phyloP scores from a whole-genome alignment of 345 rosid genomes.

The Mercurialis annua region DNA sequence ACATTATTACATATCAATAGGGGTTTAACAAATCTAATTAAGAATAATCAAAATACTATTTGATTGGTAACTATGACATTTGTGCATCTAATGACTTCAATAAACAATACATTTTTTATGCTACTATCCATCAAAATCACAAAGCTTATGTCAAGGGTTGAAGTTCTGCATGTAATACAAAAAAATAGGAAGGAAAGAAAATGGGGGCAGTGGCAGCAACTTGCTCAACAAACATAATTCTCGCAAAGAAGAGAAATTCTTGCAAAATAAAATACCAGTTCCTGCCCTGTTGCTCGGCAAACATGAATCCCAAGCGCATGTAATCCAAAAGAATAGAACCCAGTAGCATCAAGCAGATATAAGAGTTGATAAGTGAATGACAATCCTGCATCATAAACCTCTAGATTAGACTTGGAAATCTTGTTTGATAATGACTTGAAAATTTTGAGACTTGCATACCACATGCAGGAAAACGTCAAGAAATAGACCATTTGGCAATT shows the following conservation, averaged over 20 bases:
- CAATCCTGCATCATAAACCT: slow-evolving; percentile 56
- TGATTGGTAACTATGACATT: not conserved
- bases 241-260: slow-evolving; percentile 5
- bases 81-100: not conserved
- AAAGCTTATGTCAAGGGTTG: not conserved
- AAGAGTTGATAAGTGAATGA: slow-evolving; percentile 86
- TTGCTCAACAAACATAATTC: slow-evolving; percentile 3
- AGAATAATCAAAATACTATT: not conserved
- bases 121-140: not conserved
- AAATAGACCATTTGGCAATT: not conserved
- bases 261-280: slow-evolving; percentile 53
- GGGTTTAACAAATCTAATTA: not conserved
- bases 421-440: too few species aligned
- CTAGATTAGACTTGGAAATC: slow-evolving; percentile 24
- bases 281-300: slow-evolving; percentile 99
- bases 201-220: not conserved
- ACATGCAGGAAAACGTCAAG: slow-evolving; percentile 13
- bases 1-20: not conserved
- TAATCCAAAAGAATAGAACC: slow-evolving; percentile 85
- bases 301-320: slow-evolving; percentile 94
- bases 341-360: slow-evolving; percentile 93
- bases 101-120: not conserved
- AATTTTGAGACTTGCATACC: slow-evolving; percentile 8
- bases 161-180: not conserved
- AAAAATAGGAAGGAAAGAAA: not conserved